Evolutionary conservation across 1,139 yeast genomes (phyloP).

Genomic region (Blastobotrys illinoisensis): DNA sequence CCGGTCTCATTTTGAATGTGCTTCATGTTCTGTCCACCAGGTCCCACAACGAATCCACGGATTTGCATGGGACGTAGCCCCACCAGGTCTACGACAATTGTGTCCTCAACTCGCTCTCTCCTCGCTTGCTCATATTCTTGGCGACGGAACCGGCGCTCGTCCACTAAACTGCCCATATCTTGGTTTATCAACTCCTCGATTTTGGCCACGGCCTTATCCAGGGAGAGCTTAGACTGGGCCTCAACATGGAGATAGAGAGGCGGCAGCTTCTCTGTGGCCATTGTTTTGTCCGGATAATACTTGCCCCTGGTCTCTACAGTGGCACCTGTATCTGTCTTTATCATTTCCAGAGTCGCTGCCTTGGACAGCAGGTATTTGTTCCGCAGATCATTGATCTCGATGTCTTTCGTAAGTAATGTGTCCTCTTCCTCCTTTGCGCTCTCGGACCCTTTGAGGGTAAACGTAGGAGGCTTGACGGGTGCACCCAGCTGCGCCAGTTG

Average conservation of each 20-base stretch:
- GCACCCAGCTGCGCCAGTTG: slow-evolving; percentile 16
- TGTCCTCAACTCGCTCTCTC: slow-evolving; percentile 21
- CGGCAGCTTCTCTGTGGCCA: slow-evolving; percentile 34
- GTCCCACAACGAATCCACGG: slow-evolving; percentile 34
- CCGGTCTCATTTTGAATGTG: slow-evolving; percentile 35
- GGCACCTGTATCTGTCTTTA: slow-evolving; percentile 32
- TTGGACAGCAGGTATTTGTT: slow-evolving; percentile 37
- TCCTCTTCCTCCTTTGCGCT: slow-evolving; percentile 1
- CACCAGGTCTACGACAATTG: slow-evolving; percentile 25
- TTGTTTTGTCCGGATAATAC: slow-evolving; percentile 35
- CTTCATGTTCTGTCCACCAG: slow-evolving; percentile 35
- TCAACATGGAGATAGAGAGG: slow-evolving; percentile 33
- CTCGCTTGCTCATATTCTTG: slow-evolving; percentile 5
- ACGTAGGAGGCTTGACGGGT: neutral
- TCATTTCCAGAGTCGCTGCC: slow-evolving; percentile 30
- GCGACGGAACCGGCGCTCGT: slow-evolving; percentile 27
- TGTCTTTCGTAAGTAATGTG: slow-evolving; percentile 20
- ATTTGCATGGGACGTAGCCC: slow-evolving; percentile 23
- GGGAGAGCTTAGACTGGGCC: slow-evolving; percentile 26
- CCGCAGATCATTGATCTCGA: slow-evolving; percentile 36
- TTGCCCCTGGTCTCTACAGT: slow-evolving; percentile 34
- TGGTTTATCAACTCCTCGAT: slow-evolving; percentile 31
- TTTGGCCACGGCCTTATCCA: slow-evolving; percentile 30
- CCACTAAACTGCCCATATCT: slow-evolving; percentile 32
- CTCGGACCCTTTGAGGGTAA: neutral